These are phyloP conservation scores for Choricystis sp. DNA, from an alignment of 139 green algal genomes.

Conservation along the genomic window DNA sequence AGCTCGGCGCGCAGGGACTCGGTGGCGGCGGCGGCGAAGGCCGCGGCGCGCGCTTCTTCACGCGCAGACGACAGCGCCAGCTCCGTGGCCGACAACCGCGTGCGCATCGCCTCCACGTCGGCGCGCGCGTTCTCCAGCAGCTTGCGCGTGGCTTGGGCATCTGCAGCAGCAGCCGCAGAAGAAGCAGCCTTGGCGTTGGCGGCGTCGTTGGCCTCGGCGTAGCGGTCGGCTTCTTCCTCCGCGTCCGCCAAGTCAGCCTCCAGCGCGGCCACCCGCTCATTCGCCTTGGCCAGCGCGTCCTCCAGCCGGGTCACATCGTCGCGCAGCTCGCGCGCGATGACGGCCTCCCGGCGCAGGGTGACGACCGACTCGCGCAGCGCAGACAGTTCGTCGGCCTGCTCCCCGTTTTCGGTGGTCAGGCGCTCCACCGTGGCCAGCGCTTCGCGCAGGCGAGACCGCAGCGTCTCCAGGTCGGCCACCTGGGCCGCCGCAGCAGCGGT, in stretches of 20 bases:
- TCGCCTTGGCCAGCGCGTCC: neutral
- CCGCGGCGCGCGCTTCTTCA: neutral
- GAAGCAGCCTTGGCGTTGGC: no score
- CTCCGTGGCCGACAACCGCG: neutral
- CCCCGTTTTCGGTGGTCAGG: neutral
- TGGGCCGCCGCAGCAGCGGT: neutral
- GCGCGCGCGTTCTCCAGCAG: neutral
- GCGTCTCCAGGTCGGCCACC: no score
- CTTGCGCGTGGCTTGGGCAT: neutral
- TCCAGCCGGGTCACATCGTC: slow-evolving; percentile 4
- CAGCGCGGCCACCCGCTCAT: neutral
- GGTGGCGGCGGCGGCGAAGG: no score
- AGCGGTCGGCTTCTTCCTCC: neutral
- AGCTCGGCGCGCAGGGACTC: neutral
- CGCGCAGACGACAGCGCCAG: neutral
- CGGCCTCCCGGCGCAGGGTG: slow-evolving; percentile 1
- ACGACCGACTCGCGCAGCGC: neutral
- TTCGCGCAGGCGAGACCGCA: neutral
- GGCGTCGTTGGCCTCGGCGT: neutral
- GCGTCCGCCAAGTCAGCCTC: neutral
- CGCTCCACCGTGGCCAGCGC: no score
- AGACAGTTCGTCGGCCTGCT: slow-evolving; percentile 2
- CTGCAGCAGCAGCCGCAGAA: no score
- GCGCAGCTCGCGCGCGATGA: slow-evolving; percentile 2
- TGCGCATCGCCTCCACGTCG: neutral